Evolutionary conservation across 2,329 filamentous ascomycete species (phyloP), one percentile per base, ranked within the genome.

Genomic region (Thelonectria discophora): DNA sequence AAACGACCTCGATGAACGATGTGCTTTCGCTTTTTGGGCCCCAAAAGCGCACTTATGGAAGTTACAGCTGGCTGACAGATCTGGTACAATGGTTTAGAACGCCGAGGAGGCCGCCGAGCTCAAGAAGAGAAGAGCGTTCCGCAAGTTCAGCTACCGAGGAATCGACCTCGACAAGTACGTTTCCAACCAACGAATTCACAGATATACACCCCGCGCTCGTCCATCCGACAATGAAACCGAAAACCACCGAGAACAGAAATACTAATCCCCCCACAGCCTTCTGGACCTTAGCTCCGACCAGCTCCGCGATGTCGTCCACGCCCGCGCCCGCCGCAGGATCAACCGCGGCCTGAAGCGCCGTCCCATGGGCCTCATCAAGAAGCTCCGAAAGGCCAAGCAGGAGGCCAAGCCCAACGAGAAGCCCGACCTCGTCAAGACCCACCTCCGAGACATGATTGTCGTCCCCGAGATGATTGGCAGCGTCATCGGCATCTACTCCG

Each of bases 291-390:
- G 90, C 80, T 97, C 94, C 79, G 95, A 98, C 83, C 92, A 98
- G 86, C 93, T 99, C 83, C 94, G 95, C 79, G 94, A 97, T 91
- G 92, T 99, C 82, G 94, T 99, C 79, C 95, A 99, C 88, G 95
- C 95, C 79, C 95, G 95, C 82, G 95, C 95, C 80, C 94, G 95
- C 81, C 90, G 95, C 83, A 90, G 96, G 82, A 98, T 99, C 91
- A 98, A 98, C 91, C 94, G 95, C 75, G 95, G 95, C 78, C 91
- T 99, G 78, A 99, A 98, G 92, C 94, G 95, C 87, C 97, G 97
- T 88, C 95, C 95, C 78, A 98, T 99, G 95, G 95, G 95, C 77
- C 88, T 99, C 79, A 98, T 99, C 90, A 98, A 98, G 93, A 99
- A 99, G 90, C 93, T 99, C 78, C 94, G 95, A 83, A 98, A 97